Conservation (phyloP, 2,329 filamentous ascomycete species). For the Diaporthe caulivora region DNA sequence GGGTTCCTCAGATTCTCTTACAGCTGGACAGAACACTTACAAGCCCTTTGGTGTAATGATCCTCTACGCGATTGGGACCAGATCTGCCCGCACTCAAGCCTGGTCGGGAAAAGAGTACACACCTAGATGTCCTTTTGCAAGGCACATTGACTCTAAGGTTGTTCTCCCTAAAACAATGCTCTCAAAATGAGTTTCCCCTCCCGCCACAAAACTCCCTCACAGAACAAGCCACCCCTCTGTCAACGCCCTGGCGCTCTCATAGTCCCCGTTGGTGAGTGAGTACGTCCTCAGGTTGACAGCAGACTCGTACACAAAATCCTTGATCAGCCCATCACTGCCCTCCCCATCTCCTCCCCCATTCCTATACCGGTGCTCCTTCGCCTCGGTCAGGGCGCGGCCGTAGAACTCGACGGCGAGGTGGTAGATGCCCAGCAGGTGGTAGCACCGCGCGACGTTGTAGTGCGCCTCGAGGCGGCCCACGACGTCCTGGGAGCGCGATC, state of each 20-base stretch:
- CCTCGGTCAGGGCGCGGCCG: slow-evolving; percentile 58
- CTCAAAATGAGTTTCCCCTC: too few relatives aligned
- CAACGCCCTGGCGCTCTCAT: slow-evolving; percentile 68
- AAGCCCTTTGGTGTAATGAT: too few relatives aligned
- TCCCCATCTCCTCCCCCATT: slow-evolving; percentile 18
- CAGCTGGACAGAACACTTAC: neutral
- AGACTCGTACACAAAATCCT: slow-evolving; percentile 76
- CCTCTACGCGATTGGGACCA: neutral
- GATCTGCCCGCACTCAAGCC: neutral
- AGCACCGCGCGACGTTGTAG: slow-evolving; percentile 83
- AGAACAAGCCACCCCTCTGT: slow-evolving; percentile 71
- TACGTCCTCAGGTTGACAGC: slow-evolving; percentile 81
- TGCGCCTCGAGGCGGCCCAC: slow-evolving; percentile 78
- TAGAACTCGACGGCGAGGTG: slow-evolving; percentile 83
- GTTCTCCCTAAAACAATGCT: neutral
- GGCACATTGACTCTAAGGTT: neutral
- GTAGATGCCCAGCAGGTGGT: slow-evolving; percentile 79
- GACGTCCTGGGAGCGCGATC: slow-evolving; percentile 52
- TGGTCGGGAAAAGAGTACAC: neutral
- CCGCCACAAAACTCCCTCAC: slow-evolving; percentile 41
- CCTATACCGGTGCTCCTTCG: slow-evolving; percentile 39
- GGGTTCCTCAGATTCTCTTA: too few relatives aligned
- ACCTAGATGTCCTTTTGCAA: neutral
- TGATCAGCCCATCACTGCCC: slow-evolving; percentile 48
- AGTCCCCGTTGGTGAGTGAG: slow-evolving; percentile 74